Evolutionary conservation across 2,329 filamentous ascomycete species (phyloP), one percentile per base, ranked within the genome.

Genomic region (Pseudogymnoascus sp.): DNA sequence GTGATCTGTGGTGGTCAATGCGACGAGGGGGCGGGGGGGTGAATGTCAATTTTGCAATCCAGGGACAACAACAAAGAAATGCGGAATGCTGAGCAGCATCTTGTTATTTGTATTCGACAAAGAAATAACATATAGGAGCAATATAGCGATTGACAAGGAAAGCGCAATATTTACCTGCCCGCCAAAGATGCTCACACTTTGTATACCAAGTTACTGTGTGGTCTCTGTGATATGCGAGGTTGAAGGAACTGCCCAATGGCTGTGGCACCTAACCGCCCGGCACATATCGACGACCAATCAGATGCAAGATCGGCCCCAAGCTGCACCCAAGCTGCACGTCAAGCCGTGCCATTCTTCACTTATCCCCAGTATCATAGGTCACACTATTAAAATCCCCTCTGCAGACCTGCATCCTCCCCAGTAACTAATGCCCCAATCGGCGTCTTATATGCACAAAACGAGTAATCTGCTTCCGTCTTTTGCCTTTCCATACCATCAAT

Each of bases 301-400:
- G 50, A 33, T 9, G 17, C 28, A 57, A 33, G 28, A 33, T 28
- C 9, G 9, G 50, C 50, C n/a, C 50, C 50, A 57, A 57, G 28
- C 50, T 57, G 50, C 28, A 33, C 50, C 17, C 28, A 57, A 57
- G 50, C 28, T 33, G 50, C 50, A 57, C 50, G 28, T 57, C 50
- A 33, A 57, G 28, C 50, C 28, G 50, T 57, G 50, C 50, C 50
- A 57, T 61, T 61, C 60, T 61, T 47, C 60, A 38, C 60, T 47
- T 31, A 47, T 61, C 60, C 35, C 60, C 33, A 47, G 50, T 57
- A 33, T 57, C 50, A 57, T 33, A 33, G 50, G 50, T 57, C 50
- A 57, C 50, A 57, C 50, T 11, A 17, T 33, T 57, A 21, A 57
- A 57, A 57, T 57, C 33, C 28, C 50, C 50, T 57, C 11, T 57